Evolutionary conservation across 805 yeast species (phyloP), one percentile per base, ranked within the genome.

Genomic region (Ogataea siamensis): DNA sequence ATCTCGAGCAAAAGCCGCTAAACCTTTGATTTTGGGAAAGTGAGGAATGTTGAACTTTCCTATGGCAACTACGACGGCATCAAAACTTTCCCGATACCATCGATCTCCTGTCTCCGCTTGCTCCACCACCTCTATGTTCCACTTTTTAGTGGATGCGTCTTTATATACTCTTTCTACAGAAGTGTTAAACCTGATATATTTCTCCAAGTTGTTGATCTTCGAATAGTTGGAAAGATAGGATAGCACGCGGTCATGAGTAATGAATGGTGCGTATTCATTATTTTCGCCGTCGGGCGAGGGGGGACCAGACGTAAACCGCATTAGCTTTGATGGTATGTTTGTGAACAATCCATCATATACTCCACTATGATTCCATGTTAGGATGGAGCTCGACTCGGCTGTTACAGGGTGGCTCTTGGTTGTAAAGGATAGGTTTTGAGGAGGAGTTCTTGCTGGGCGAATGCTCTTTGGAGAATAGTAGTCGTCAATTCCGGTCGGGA

Each of bases 71-170:
- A 68, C 61, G 10, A 70, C 60, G 2, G 66, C 74, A 53, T 70
- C 75, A 45, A 66, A 69, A 23, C 50, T 45, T 48, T 68, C 68
- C 32, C 40, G 49, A 45, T 68, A 68, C 74, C 74, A 70, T 37
- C 51, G 54, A 12, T 55, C 69, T 7, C 28, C 30, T 5, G 36
- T 42, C 8, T 26, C 28, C 12, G 14, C 21, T 5, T 20, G 24
- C 10, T 37, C 36, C 15, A 32, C 41, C 5, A 37, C 36, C 4
- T 12, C 12, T n/a, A 37, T 12, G 4, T 16, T 22, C 41, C 41
- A 37, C 14, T 37, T 31, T 6, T 12, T 28, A 10, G 32, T 31
- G 15, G 12, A 37, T 7, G 32, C 47, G 15, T 39, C 42, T 34
- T 57, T 57, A 26, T 37, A 33, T 6, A 63, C 57, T 9, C 55